Evolutionary conservation across 441 rosid genomes (phyloP), one percentile per base, ranked within the genome.

Genomic region (Euphorbia neoarborescens): DNA sequence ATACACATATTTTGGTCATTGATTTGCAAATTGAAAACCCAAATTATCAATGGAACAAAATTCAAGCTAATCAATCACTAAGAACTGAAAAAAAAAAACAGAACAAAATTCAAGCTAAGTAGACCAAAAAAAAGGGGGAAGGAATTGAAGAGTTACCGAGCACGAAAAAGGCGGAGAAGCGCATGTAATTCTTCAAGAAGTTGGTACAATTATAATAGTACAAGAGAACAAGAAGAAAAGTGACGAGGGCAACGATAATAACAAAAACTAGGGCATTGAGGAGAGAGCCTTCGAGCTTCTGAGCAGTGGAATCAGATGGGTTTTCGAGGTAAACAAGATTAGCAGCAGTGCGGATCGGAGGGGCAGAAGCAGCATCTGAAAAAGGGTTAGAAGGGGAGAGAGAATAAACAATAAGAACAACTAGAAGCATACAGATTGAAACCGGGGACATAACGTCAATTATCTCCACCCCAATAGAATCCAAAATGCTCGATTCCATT

Each of bases 391-490:
- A 78, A 13, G 93, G 76, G 57, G 92, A 88, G 69, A 91, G 94
- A 57, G 96, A 77, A 81, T 90, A 91, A 73, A 91, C 95, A 50
- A 94, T 84, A 76, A 94, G 90, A 73, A 94, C 99, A 8, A 94
- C 96, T 15, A 91, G 83, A 75, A 90, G 69, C 97, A 94, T 94
- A 80, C 96, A 94, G 70, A 94, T 79, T 51, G 99, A 94, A 70
- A 94, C 96, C 1, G 97, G 99, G 42, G 94, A 82, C 90, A 94
- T 94, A 7, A 90, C 96, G 53, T 95, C 97, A 81, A 91, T 88
- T 56, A 94, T 90, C 83, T 94, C 99, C 14, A 83, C 75, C 38
- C 97, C 97, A 67, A 91, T 84, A 50, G 87, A 80, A 50, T 85
- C 96, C 73, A 94, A 75, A 48, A 94, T 82, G 83, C 95, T 94